A percentile compares a stretch with the other conserved stretches of the same genome.
These are phyloP conservation scores for Prinsepia uniflora DNA, from an alignment of 306 rosid genomes.

Conservation along the genomic window DNA sequence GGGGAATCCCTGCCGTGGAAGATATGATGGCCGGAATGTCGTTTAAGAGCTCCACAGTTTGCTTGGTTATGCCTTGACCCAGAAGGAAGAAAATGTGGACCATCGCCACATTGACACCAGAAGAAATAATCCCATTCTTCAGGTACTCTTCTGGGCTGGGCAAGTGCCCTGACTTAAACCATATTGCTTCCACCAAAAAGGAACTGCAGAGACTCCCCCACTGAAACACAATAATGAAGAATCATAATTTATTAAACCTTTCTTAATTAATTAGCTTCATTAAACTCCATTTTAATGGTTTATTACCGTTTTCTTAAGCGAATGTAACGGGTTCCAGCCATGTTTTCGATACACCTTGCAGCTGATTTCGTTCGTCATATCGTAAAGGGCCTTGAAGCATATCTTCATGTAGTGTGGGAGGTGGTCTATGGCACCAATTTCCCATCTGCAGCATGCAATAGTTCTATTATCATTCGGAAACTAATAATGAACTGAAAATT, in stretches of 20 bases:
- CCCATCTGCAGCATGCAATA: constrained; percentile 46
- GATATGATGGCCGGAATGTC: constrained; percentile 34
- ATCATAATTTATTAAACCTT: background rate
- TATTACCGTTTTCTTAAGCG: constrained; percentile 28
- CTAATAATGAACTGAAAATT: background rate
- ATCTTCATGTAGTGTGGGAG: constrained; percentile 54
- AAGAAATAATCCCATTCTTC: constrained; percentile 53
- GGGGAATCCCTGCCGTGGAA: constrained; percentile 48
- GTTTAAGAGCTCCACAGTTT: constrained; percentile 36
- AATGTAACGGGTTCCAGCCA: constrained; percentile 46
- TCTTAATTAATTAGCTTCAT: background rate
- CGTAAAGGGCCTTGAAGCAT: constrained; percentile 44
- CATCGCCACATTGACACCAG: constrained; percentile 47
- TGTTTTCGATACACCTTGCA: constrained; percentile 34
- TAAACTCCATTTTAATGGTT: too few relatives aligned
- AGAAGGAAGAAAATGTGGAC: constrained; percentile 52
- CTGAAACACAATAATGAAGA: constrained; percentile 20
- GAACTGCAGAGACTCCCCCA: constrained; percentile 58
- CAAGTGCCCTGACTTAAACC: constrained; percentile 48
- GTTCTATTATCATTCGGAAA: background rate
- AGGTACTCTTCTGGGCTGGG: constrained; percentile 56
- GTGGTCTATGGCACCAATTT: constrained; percentile 30
- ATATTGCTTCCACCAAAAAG: constrained; percentile 60
- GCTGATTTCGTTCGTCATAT: constrained; percentile 52
- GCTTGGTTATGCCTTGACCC: constrained; percentile 38